These are phyloP conservation scores for Nitzschia palea DNA, from an alignment of 108 stramenopile species.

Conservation along the genomic window DNA sequence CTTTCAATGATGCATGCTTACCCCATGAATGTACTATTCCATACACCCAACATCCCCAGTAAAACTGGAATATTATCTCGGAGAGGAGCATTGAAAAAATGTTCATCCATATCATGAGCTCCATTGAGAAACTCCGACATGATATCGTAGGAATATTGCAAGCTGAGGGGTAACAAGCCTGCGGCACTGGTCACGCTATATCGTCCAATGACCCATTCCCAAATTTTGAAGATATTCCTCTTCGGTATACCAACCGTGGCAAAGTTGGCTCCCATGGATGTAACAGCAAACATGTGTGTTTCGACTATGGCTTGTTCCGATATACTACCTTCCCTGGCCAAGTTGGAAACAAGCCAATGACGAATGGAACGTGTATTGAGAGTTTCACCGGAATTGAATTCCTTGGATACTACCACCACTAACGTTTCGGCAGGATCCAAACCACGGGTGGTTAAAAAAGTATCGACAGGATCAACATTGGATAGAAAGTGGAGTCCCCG, in stretches of 20 bases:
- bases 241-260: slow-evolving; percentile 58
- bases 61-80: slow-evolving; percentile 96
- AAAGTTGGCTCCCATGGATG: slow-evolving; percentile 26
- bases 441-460: slow-evolving; percentile 65
- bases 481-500: slow-evolving; percentile 87
- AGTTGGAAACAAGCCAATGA: slow-evolving; percentile 73
- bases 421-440: slow-evolving; percentile 83
- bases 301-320: slow-evolving; percentile 57
- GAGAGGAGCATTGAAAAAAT: slow-evolving; percentile 94
- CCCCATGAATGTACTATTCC: slow-evolving; percentile 99
- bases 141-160: slow-evolving; percentile 87
- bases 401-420: slow-evolving; percentile 90
- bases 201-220: slow-evolving; percentile 97
- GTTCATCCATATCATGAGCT: slow-evolving; percentile 97
- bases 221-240: slow-evolving; percentile 91
- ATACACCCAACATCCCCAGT: slow-evolving; percentile 95
- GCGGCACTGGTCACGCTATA: slow-evolving; percentile 87
- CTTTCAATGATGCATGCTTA: too few relatives aligned
- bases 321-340: slow-evolving; percentile 27
- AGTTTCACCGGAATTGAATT: slow-evolving; percentile 54
- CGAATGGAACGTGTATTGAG: slow-evolving; percentile 89
- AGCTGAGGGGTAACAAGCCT: slow-evolving; percentile 86
- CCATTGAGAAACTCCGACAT: slow-evolving; percentile 88
- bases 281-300: slow-evolving; percentile 88
- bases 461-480: slow-evolving; percentile 98